phyloP scores from a whole-genome alignment of 495 filamentous ascomycete species.

The Parathielavia hyrcaniae region DNA sequence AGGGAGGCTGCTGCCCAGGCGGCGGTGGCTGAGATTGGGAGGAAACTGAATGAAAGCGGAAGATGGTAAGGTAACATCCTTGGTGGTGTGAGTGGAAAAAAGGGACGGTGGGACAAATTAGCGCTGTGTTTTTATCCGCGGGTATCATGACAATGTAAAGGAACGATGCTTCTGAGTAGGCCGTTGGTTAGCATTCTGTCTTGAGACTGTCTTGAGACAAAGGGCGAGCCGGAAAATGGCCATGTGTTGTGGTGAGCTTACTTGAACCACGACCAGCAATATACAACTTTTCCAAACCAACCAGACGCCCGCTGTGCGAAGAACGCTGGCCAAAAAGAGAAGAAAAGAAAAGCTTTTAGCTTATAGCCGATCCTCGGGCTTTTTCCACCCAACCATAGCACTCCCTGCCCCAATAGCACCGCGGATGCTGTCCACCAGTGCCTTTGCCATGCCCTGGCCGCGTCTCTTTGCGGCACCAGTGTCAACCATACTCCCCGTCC shows the following conservation, averaged over 20 bases:
- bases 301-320: neutral
- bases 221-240: neutral
- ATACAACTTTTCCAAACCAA: neutral
- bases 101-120: neutral
- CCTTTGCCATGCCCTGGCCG: conserved; percentile 84
- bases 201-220: no score
- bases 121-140: neutral
- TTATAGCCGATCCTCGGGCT: conserved; percentile 34
- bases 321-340: neutral
- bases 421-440: conserved; percentile 69
- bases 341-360: neutral
- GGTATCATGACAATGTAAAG: conserved; percentile 2
- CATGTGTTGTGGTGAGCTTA: neutral
- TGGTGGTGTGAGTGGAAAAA: neutral
- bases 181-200: neutral
- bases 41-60: neutral
- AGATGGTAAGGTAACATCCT: neutral
- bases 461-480: conserved; percentile 48
- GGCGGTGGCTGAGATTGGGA: neutral
- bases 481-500: conserved; percentile 22
- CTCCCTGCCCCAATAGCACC: conserved; percentile 68
- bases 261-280: neutral
- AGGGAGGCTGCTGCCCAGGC: neutral
- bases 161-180: neutral
- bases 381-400: conserved; percentile 62